Evolutionary conservation across 805 yeast genomes (phyloP), one percentile per base, ranked within the genome.

Genomic region (Tetrapisispora namnaoensis): DNA sequence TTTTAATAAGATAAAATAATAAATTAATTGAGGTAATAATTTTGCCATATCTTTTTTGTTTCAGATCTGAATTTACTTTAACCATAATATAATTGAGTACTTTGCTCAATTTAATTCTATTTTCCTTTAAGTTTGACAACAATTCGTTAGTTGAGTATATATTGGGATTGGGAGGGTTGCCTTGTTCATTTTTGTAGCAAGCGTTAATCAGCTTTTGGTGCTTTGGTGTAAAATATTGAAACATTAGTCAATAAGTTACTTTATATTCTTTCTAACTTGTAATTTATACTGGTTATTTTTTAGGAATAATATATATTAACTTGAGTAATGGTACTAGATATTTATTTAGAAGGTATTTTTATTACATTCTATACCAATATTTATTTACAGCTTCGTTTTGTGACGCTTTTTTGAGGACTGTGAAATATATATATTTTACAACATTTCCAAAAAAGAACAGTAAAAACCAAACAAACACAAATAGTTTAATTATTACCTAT

Each of bases 151-250:
- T 32, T 4, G 44, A 30, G 16, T 3, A 32, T 17, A 20, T 30
- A 20, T 42, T 20, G 1, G 44, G 44, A 18, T 28, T 42, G 8
- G 37, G 24, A 3, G 14, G 18, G 20, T 28, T 28, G 10, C 44
- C 24, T 8, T 18, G 37, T 11, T 20, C 20, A 11, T 42, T 20
- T 7, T 14, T 18, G 22, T 42, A 42, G 28, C 44, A 42, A 17
- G 37, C 28, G 20, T 38, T 76, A 36, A 91, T 85, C 59, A 90
- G 74, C 60, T 86, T 81, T 67, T 90, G 97, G 66, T 90, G 97
- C 63, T 90, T 90, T 2, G 95, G 85, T 43, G 73, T 4, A 18
- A 42, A 42, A 18, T 42, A 42, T 10, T 16, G 37, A 24, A 42
- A 11, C 44, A 42, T 42, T 13, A 6, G 28, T 24, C 8, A 24